Conservation (phyloP, 306 rosid species). For the Carpinus fangiana region DNA sequence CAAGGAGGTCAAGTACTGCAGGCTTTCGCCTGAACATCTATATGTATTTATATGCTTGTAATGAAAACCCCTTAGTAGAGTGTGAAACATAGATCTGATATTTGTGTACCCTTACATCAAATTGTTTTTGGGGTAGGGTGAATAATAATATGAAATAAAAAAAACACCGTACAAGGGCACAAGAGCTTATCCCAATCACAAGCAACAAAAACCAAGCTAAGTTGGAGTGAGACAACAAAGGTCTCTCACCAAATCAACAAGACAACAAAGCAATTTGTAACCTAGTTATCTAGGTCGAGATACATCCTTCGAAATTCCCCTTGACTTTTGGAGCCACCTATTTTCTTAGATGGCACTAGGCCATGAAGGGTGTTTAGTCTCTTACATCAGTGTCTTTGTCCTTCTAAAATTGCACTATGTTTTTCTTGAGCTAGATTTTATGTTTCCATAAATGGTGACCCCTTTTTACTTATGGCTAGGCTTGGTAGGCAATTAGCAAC, state of each 20-base stretch:
- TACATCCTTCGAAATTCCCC: no score
- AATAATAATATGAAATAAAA: no score
- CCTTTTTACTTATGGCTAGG: background rate
- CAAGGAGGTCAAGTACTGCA: constrained; percentile 1
- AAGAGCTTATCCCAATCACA: no score
- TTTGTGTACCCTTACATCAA: background rate
- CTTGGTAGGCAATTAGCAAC: background rate
- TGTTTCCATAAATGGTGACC: background rate
- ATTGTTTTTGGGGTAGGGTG: background rate
- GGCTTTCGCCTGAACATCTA: background rate
- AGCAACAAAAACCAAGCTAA: no score
- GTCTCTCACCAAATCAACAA: no score
- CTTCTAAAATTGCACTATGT: background rate
- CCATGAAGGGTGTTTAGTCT: no score
- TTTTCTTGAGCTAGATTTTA: background rate
- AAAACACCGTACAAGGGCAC: no score
- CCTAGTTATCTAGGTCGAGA: no score
- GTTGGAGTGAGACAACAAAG: no score
- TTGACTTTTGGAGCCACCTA: no score
- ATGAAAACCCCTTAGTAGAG: background rate
- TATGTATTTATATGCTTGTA: background rate
- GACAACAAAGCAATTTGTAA: no score
- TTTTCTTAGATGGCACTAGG: no score
- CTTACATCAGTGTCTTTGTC: background rate
- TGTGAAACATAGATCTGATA: background rate